Conservation (phyloP, 768 basidiomycete species). For the Amanita muscaria region DNA sequence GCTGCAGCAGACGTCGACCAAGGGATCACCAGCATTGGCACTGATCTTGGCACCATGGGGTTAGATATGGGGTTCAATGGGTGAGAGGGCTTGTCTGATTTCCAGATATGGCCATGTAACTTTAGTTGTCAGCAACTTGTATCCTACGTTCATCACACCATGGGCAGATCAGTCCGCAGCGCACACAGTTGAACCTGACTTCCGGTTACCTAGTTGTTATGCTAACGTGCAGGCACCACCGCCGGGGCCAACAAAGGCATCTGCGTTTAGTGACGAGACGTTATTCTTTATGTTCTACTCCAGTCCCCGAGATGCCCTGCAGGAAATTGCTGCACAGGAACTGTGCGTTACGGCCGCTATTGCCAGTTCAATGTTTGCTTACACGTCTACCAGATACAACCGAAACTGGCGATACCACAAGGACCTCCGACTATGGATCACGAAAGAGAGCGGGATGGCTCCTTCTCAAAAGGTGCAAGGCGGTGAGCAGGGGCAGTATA, state of each 20-base stretch:
- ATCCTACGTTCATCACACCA: conserved; percentile 91
- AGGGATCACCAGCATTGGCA: conserved; percentile 77
- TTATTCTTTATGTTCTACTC: conserved; percentile 98
- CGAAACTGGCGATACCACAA: conserved; percentile 98
- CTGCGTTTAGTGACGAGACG: conserved; percentile 90
- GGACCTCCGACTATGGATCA: conserved; percentile 75
- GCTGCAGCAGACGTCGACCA: conserved; percentile 69
- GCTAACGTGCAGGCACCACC: conserved; percentile 80
- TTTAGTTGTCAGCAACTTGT: conserved; percentile 76
- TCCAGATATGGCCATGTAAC: too few species aligned
- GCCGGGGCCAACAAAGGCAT: conserved; percentile 71
- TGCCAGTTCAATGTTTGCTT: conserved; percentile 4
- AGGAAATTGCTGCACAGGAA: conserved; percentile 93
- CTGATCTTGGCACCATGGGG: conserved; percentile 87
- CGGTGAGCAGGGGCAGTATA: conserved; percentile 83
- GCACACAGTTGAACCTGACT: conserved; percentile 85
- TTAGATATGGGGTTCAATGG: conserved; percentile 80
- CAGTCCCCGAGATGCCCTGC: conserved; percentile 82
- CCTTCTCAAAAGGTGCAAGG: conserved; percentile 72
- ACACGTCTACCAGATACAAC: conserved; percentile 54
- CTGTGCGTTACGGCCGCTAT: conserved; percentile 46
- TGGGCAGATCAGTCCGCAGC: conserved; percentile 90
- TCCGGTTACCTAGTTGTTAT: conserved; percentile 85
- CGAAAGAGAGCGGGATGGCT: conserved; percentile 76
- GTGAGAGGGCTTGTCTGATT: too few species aligned